These are phyloP conservation scores for Cardamine occulta DNA, from an alignment of 345 rosid species.

Conservation along the genomic window DNA sequence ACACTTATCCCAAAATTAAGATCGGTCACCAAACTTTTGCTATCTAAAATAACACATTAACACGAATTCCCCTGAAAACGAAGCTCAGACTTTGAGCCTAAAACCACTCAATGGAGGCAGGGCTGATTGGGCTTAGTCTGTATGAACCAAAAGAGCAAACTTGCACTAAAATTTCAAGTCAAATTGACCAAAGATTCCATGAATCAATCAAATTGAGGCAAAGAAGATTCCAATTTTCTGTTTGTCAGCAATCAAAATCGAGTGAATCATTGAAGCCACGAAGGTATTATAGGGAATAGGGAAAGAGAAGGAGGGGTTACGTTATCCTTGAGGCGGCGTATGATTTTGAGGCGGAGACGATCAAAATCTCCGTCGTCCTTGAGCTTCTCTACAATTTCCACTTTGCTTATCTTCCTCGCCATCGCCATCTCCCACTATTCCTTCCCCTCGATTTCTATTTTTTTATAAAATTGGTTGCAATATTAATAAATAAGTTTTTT, in stretches of 20 bases:
- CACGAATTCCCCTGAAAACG: too few relatives aligned
- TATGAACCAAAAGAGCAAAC: too few relatives aligned
- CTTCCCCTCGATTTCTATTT: not conserved
- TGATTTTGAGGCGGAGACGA: conserved; percentile 81
- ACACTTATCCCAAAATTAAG: conserved; percentile 6
- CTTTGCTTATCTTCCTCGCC: conserved; percentile 54
- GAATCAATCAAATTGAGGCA: conserved; percentile 2
- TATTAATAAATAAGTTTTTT: not conserved
- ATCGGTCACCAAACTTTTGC: conserved; percentile 21
- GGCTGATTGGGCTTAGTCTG: too few relatives aligned
- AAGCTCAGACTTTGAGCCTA: too few relatives aligned
- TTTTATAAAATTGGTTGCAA: not conserved
- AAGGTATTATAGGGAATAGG: conserved; percentile 10
- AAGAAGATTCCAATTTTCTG: not conserved
- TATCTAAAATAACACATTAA: too few relatives aligned
- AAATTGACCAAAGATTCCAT: conserved; percentile 13
- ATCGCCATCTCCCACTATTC: conserved; percentile 4
- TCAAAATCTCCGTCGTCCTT: conserved; percentile 89
- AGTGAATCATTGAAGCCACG: conserved; percentile 6
- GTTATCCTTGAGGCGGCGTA: conserved; percentile 83
- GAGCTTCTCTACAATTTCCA: conserved; percentile 72
- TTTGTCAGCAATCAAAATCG: not conserved
- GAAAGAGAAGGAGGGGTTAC: conserved; percentile 42
- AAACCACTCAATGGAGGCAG: too few relatives aligned
- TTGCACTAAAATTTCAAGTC: too few relatives aligned